Evolutionary conservation across 2,329 filamentous ascomycete genomes (phyloP).

Genomic region (Chaetomium sp.): DNA sequence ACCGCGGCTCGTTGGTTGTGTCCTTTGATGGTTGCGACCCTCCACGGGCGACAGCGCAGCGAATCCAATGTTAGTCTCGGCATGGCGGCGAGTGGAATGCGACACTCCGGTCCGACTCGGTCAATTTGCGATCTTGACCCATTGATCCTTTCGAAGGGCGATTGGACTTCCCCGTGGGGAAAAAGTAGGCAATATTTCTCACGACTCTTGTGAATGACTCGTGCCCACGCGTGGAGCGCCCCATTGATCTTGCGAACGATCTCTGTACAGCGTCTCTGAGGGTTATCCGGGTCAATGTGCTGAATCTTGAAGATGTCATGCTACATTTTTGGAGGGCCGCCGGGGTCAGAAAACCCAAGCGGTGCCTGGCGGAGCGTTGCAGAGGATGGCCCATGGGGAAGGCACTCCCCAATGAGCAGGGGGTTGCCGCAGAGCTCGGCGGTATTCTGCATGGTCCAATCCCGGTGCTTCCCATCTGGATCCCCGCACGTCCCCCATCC

Average conservation of each 20-base stretch:
- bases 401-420: constrained; percentile 3
- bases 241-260: too few species aligned
- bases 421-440: constrained; percentile 21
- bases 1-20: not conserved
- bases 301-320: not conserved
- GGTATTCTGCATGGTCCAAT: constrained; percentile 22
- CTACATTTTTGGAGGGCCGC: not conserved
- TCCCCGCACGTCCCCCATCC: constrained; percentile 15
- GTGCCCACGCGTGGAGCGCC: too few species aligned
- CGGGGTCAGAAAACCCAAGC: not conserved
- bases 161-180: not conserved
- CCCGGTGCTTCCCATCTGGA: constrained; percentile 7
- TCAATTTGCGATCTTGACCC: constrained; percentile 15
- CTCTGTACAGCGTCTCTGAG: too few species aligned
- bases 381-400: too few species aligned
- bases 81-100: constrained; percentile 14
- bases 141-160: not conserved
- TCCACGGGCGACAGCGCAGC: constrained; percentile 1
- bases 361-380: not conserved
- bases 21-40: constrained; percentile 9
- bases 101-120: constrained; percentile 24
- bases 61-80: constrained; percentile 16
- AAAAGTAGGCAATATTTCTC: not conserved
- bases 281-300: not conserved
- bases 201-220: too few species aligned